These are phyloP conservation scores for Fistulinella prunicolor DNA, from an alignment of 768 basidiomycete species.

Conservation along the genomic window DNA sequence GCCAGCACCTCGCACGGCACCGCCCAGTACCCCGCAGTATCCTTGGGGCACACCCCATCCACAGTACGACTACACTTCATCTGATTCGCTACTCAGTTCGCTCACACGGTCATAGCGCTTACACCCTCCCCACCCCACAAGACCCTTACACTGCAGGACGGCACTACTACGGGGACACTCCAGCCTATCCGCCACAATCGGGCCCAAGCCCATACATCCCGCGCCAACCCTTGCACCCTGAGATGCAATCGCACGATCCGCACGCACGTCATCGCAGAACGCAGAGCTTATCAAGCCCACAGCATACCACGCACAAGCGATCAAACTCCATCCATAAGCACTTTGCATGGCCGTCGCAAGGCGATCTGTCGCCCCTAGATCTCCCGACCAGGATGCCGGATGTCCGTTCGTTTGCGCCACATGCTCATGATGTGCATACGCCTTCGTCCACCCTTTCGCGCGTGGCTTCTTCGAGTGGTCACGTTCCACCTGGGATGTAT, in stretches of 20 bases:
- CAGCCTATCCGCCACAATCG: constrained; percentile 15
- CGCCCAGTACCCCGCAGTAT: constrained; percentile 3
- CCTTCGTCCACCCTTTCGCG: constrained; percentile 26
- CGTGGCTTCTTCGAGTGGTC: constrained; percentile 12
- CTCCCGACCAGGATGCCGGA: constrained; percentile 18
- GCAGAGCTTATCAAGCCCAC: constrained; percentile 2
- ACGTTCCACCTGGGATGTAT: constrained; percentile 8
- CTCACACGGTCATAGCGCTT: constrained; percentile 1
- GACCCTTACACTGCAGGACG: constrained; percentile 11
- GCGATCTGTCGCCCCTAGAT: constrained; percentile 22
- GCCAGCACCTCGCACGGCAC: constrained; percentile 12
- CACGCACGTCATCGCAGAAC: constrained; percentile 2
- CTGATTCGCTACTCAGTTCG: not conserved
- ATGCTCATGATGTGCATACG: constrained; percentile 20
- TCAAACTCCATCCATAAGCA: constrained; percentile 3
- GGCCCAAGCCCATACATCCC: constrained; percentile 33
- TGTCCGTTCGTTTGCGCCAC: constrained; percentile 12
- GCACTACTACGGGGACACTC: constrained; percentile 1
- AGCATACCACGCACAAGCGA: constrained; percentile 1
- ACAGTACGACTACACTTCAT: constrained; percentile 5
- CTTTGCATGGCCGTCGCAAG: constrained; percentile 15
- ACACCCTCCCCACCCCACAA: constrained; percentile 15
- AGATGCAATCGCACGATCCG: constrained; percentile 13
- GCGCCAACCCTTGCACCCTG: constrained; percentile 13
- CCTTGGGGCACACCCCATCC: constrained; percentile 17